phyloP scores from a whole-genome alignment of 1,284 basidiomycete genomes.

The Ganoderma resinaceum region DNA sequence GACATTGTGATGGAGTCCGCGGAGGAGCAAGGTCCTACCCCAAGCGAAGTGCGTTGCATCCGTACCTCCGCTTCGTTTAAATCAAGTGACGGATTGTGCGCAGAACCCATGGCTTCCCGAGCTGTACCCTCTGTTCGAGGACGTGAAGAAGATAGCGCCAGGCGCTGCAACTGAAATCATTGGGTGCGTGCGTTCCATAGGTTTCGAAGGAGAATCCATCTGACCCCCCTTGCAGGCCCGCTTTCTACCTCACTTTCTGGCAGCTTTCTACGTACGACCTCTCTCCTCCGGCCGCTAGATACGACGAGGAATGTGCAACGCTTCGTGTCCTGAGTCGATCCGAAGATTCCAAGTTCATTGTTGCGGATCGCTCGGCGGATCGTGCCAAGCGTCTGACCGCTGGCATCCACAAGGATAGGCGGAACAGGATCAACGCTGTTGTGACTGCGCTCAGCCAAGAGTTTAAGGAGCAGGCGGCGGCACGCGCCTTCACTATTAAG shows the following conservation, averaged over 20 bases:
- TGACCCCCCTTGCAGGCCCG: constrained; percentile 61
- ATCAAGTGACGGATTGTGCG: neutral
- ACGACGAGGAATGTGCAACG: constrained; percentile 72
- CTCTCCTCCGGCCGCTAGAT: constrained; percentile 69
- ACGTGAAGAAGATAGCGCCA: constrained; percentile 73
- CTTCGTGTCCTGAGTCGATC: constrained; percentile 64
- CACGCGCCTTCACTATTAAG: constrained; percentile 76
- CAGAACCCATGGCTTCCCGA: constrained; percentile 82
- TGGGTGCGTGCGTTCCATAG: constrained; percentile 58
- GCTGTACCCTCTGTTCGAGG: constrained; percentile 71
- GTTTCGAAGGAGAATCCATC: neutral
- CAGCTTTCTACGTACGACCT: constrained; percentile 91
- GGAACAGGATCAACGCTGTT: constrained; percentile 68
- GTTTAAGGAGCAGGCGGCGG: constrained; percentile 78
- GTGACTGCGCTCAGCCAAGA: constrained; percentile 67
- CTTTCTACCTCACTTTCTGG: constrained; percentile 96
- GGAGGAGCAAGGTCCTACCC: constrained; percentile 23
- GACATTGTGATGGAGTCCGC: constrained; percentile 58
- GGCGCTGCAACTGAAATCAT: constrained; percentile 68
- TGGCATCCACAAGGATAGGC: constrained; percentile 59
- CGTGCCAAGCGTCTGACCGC: constrained; percentile 61
- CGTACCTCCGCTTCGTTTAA: neutral
- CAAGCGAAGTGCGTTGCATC: constrained; percentile 24
- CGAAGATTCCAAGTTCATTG: constrained; percentile 63
- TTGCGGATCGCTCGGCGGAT: constrained; percentile 72